These are phyloP conservation scores for Aureobasidium subglaciale DNA, from an alignment of 2,329 filamentous ascomycete species.

Conservation along the genomic window DNA sequence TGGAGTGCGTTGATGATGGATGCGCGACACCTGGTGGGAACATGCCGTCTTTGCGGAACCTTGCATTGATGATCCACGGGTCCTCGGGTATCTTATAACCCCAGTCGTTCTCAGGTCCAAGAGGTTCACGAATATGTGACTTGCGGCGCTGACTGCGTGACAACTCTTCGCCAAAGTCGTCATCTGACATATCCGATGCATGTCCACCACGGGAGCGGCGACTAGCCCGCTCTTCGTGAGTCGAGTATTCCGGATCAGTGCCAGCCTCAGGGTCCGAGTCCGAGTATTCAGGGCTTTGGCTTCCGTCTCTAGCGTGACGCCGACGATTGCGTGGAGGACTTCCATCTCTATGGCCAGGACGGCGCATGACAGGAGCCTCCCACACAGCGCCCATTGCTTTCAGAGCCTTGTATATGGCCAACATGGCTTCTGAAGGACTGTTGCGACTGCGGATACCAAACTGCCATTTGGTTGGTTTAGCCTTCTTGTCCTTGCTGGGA, in stretches of 20 bases:
- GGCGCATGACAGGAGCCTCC: slow-evolving; percentile 49
- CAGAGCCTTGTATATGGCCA: slow-evolving; percentile 91
- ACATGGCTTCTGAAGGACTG: slow-evolving; percentile 84
- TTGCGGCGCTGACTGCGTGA: slow-evolving; percentile 25
- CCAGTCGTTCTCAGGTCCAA: slow-evolving; percentile 43
- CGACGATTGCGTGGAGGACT: slow-evolving; percentile 30
- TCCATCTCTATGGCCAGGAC: slow-evolving; percentile 27
- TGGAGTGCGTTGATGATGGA: slow-evolving; percentile 44
- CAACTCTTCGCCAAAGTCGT: slow-evolving; percentile 11
- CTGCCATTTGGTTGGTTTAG: slow-evolving; percentile 86
- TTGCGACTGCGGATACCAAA: slow-evolving; percentile 95
- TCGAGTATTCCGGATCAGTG: slow-evolving; percentile 32
- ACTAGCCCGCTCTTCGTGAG: slow-evolving; percentile 28
- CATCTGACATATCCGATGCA: slow-evolving; percentile 18
- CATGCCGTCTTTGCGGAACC: slow-evolving; percentile 78
- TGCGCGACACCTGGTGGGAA: slow-evolving; percentile 45
- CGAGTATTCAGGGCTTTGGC: slow-evolving; percentile 32
- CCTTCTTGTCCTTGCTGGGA: slow-evolving; percentile 46
- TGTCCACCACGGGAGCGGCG: slow-evolving; percentile 18
- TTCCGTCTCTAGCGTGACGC: slow-evolving; percentile 19
- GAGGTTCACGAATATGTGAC: slow-evolving; percentile 29
- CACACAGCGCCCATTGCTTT: slow-evolving; percentile 83
- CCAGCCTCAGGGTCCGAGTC: slow-evolving; percentile 32
- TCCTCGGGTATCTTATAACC: slow-evolving; percentile 85
- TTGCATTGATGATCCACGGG: slow-evolving; percentile 88